Evolutionary conservation across 2,329 filamentous ascomycete genomes (phyloP), one percentile per base, ranked within the genome.

Genomic region (Helicocarpus griseus): DNA sequence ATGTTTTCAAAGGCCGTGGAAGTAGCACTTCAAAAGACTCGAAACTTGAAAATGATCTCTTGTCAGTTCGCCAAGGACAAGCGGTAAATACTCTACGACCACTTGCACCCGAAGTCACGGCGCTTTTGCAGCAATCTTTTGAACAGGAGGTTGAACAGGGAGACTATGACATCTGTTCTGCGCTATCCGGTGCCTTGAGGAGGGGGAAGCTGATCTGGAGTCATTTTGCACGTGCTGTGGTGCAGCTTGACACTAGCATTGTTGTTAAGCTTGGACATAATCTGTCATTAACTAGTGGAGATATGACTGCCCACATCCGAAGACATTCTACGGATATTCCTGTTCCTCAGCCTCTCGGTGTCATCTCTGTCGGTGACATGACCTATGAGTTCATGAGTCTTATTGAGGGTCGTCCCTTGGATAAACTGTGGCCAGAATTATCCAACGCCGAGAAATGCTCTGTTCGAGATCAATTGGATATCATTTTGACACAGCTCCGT

Each of bases 361-460:
- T 40, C 26, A 9, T 53, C 1, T 36, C 48, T 17, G 5, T 53
- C n/a, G 52, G 48, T 13, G 17, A 11, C 3, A 50, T 9, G 31
- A 48, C 17, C 1, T 53, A 53, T 38, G 21, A 19, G 9, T 51
- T 53, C 24, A 53, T 53, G 41, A 29, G 19, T 26, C 36, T 36
- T 4, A 21, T 53, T 11, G 17, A 53, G 2, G 43, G 52, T 22
- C 6, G 4, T 9, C n/a, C 54, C 19, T 21, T 55, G 2, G 39
- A 55, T 11, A 55, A 53, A 33, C 21, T 55, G 44, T 53, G 51
- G 54, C 45, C 48, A 33, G 7, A 21, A 39, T 28, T 54, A 13
- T 28, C 49, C 5, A 17, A 26, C 26, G 29, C 5, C 9, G 38
- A 49, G 2, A 54, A 51, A 44, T 35, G 4, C 36, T 48, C 48